These are phyloP conservation scores for Rhizophagus prolifer DNA, from an alignment of 192 early-diverging fungal genomes.

Conservation along the genomic window DNA sequence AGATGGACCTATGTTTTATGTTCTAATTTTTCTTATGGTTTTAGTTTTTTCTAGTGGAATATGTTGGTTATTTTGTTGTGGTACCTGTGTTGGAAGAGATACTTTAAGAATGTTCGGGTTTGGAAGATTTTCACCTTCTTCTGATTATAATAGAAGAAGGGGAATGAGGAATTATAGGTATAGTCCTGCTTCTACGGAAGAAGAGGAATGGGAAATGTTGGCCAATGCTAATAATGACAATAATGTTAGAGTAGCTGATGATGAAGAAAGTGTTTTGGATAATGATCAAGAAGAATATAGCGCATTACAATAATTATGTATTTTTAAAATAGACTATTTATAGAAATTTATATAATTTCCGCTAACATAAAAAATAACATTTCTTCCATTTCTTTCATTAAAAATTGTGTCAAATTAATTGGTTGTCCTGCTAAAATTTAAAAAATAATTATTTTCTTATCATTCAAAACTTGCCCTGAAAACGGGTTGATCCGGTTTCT, in stretches of 20 bases:
- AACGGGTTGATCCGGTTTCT: too few species aligned
- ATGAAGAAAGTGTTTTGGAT: neutral
- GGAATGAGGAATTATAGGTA: neutral
- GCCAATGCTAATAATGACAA: neutral
- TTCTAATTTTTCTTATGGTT: conserved; percentile 24
- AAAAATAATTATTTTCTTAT: too few species aligned
- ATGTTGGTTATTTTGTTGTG: conserved; percentile 30
- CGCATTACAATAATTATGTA: neutral
- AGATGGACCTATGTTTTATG: conserved; percentile 4
- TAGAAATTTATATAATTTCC: too few species aligned
- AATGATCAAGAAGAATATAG: neutral
- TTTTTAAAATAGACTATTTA: neutral
- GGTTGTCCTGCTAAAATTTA: too few species aligned
- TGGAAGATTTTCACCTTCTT: neutral
- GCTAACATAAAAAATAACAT: too few species aligned
- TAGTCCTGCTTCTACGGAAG: neutral
- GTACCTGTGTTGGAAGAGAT: conserved; percentile 26
- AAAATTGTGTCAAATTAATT: too few species aligned
- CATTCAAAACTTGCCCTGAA: too few species aligned
- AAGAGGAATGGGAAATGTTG: conserved; percentile 30
- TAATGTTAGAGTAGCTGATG: neutral
- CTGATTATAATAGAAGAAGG: neutral
- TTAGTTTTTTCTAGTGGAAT: conserved; percentile 24
- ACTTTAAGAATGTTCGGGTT: conserved; percentile 2
- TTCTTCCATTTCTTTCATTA: too few species aligned